Percentiles rank a stretch among this genome's conserved stretches.
These are phyloP conservation scores for Boletus rex-veris DNA, from an alignment of 768 basidiomycete species.

Conservation along the genomic window DNA sequence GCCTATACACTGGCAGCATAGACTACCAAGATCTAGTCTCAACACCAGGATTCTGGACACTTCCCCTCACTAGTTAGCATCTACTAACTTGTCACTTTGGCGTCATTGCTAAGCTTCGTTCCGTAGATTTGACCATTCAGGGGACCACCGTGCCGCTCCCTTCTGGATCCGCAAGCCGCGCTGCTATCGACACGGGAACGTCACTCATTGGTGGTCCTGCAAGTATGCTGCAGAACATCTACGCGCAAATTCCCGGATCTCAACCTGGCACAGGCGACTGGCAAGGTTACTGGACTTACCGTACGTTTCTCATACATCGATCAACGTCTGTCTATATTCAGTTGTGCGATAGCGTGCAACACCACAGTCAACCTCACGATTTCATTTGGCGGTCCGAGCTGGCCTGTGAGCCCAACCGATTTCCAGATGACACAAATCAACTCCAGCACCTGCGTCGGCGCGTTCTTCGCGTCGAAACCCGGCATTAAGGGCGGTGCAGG, in stretches of 20 bases:
- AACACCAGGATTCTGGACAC: constrained; percentile 72
- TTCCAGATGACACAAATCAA: constrained; percentile 65
- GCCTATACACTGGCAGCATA: constrained; percentile 78
- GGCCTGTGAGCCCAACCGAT: constrained; percentile 75
- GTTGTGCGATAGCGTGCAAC: constrained; percentile 56
- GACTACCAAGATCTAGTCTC: constrained; percentile 69
- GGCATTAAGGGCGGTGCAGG: constrained; percentile 45
- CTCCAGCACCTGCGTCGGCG: constrained; percentile 66
- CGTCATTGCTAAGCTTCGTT: background rate
- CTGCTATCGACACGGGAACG: constrained; percentile 96
- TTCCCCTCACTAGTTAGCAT: constrained; percentile 56
- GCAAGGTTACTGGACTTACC: constrained; percentile 80
- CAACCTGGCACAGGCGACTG: constrained; percentile 57
- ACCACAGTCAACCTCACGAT: constrained; percentile 64
- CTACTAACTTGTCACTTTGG: background rate
- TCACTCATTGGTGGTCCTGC: constrained; percentile 88
- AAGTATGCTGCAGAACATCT: constrained; percentile 56
- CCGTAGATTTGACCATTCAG: constrained; percentile 58
- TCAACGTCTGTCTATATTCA: background rate
- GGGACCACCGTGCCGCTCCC: constrained; percentile 47
- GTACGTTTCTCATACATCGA: constrained; percentile 34
- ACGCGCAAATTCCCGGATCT: constrained; percentile 70
- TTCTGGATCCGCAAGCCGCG: constrained; percentile 47
- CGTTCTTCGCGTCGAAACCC: constrained; percentile 70
- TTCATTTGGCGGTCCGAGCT: constrained; percentile 69